Evolutionary conservation across 176 grass and related monocot species (phyloP).

Genomic region (Cocos nucifera): DNA sequence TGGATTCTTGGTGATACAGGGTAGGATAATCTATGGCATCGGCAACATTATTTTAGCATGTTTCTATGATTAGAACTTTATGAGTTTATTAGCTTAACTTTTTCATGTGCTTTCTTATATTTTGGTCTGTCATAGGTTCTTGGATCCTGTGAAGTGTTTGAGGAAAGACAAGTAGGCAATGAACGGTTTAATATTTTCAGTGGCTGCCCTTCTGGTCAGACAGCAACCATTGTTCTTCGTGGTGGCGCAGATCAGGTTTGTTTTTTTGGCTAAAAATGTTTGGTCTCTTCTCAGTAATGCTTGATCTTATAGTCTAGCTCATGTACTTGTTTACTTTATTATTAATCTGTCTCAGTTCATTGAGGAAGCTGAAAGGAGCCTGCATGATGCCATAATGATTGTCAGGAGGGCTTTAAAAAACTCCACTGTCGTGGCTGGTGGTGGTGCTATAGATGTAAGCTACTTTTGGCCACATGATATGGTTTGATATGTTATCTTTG

Average conservation of each 20-base stretch:
- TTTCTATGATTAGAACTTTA: too few species aligned
- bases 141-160: constrained; percentile 84
- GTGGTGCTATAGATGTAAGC: constrained; percentile 81
- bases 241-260: constrained; percentile 88
- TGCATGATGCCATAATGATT: constrained; percentile 98
- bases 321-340: constrained; percentile 7
- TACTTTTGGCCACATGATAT: background rate
- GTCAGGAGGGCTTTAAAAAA: constrained; percentile 94
- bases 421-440: constrained; percentile 86
- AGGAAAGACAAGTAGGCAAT: constrained; percentile 95
- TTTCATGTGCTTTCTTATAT: background rate
- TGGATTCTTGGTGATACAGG: too few species aligned
- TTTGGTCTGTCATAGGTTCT: constrained; percentile 52
- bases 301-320: too few species aligned
- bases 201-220: constrained; percentile 82
- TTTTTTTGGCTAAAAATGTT: background rate
- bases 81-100: too few species aligned
- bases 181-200: constrained; percentile 95
- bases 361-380: constrained; percentile 97
- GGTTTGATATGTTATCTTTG: background rate
- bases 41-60: too few species aligned
- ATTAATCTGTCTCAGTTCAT: constrained; percentile 52
- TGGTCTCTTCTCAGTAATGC: too few species aligned
- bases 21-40: too few species aligned
- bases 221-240: constrained; percentile 88